Evolutionary conservation across 306 rosid species (phyloP).

Genomic region (Corylus avellana): DNA sequence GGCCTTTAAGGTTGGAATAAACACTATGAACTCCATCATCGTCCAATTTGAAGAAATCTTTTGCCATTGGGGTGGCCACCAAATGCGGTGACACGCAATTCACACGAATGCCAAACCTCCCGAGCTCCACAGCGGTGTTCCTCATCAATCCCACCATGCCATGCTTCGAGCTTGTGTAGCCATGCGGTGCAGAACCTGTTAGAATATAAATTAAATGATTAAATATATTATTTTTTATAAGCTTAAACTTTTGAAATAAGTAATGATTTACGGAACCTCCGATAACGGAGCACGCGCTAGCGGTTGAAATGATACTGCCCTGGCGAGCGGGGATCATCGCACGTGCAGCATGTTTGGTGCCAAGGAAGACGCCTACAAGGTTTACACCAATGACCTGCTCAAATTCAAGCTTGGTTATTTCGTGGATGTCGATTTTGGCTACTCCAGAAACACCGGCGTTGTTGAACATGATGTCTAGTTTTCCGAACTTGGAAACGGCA

Average conservation of each 20-base stretch:
- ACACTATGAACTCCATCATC: conserved; percentile 16
- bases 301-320: conserved; percentile 42
- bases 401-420: conserved; percentile 23
- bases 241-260: too few species aligned
- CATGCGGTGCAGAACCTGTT: conserved; percentile 26
- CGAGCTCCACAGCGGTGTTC: conserved; percentile 50
- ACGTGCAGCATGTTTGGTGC: conserved; percentile 53
- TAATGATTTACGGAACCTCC: conserved; percentile 21
- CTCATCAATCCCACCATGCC: conserved; percentile 40
- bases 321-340: conserved; percentile 37
- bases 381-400: conserved; percentile 42
- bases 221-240: too few species aligned
- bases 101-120: conserved; percentile 47
- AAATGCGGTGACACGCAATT: conserved; percentile 45
- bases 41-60: conserved; percentile 25
- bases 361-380: conserved; percentile 38
- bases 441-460: conserved; percentile 34
- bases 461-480: conserved; percentile 60
- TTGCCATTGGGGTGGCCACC: conserved; percentile 40
- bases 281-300: conserved; percentile 26
- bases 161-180: conserved; percentile 47
- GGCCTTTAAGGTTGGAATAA: conserved; percentile 36
- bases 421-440: conserved; percentile 27
- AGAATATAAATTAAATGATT: too few species aligned
- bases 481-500: conserved; percentile 37